Percentiles rank a stretch among this genome's conserved stretches.
These are phyloP conservation scores for Ormosia emarginata DNA, from an alignment of 306 rosid genomes.

Conservation along the genomic window DNA sequence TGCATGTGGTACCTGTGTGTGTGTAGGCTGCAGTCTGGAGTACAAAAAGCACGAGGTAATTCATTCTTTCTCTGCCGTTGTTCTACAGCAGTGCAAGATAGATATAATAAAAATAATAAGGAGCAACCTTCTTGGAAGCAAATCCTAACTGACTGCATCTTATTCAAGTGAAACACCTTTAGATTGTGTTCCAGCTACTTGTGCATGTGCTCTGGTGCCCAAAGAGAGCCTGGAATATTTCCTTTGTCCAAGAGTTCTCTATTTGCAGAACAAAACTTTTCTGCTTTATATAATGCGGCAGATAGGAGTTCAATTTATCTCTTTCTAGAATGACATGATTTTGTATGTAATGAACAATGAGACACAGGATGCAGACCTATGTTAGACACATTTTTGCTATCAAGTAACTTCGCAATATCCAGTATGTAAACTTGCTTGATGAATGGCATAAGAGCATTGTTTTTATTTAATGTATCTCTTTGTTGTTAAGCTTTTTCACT, in stretches of 20 bases:
- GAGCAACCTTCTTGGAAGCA: neutral
- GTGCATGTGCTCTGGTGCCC: slow-evolving; percentile 1
- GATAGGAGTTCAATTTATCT: slow-evolving; percentile 17
- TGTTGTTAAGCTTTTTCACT: neutral
- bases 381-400: slow-evolving; percentile 5
- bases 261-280: neutral
- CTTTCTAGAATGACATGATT: slow-evolving; percentile 9
- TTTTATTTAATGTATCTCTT: neutral
- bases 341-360: neutral
- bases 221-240: slow-evolving; percentile 15
- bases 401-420: neutral
- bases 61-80: neutral
- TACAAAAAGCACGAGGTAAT: slow-evolving; percentile 90
- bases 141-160: slow-evolving; percentile 21
- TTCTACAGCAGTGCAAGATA: neutral
- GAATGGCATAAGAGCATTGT: neutral
- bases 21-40: slow-evolving; percentile 59
- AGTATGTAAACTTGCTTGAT: slow-evolving; percentile 12
- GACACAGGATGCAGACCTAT: neutral
- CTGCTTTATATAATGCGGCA: neutral
- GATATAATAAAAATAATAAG: neutral
- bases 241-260: slow-evolving; percentile 5
- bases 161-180: slow-evolving; percentile 80
- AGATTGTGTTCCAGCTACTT: slow-evolving; percentile 78
- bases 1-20: slow-evolving; percentile 70